Evolutionary conservation across 2,329 filamentous ascomycete genomes (phyloP).

Genomic region (Beauveria rudraprayagi): DNA sequence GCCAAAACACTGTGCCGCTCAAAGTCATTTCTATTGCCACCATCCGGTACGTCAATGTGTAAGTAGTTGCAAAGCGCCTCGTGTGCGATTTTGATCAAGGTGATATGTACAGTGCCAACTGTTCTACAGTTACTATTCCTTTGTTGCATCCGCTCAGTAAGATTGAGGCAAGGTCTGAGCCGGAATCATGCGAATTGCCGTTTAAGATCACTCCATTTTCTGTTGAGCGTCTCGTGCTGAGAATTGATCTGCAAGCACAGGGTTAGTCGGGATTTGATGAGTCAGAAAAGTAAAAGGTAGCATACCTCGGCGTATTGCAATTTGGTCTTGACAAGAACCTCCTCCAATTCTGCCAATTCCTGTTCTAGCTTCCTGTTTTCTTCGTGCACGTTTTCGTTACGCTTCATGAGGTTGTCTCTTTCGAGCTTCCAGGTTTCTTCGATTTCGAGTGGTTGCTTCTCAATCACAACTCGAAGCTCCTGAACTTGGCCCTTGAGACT

Average conservation of each 20-base stretch:
- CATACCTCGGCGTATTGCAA: conserved; percentile 91
- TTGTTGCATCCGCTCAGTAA: background rate
- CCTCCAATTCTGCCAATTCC: conserved; percentile 84
- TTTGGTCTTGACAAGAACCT: conserved; percentile 86
- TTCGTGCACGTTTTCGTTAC: conserved; percentile 88
- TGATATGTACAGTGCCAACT: conserved; percentile 7
- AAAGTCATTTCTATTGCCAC: background rate
- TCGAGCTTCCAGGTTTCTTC: conserved; percentile 74
- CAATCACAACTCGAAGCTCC: conserved; percentile 78
- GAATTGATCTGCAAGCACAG: conserved; percentile 53
- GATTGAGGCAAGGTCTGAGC: background rate
- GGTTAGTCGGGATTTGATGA: background rate
- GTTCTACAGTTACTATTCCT: background rate
- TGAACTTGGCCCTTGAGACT: conserved; percentile 74
- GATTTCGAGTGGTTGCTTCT: conserved; percentile 82
- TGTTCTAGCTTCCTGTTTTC: conserved; percentile 86
- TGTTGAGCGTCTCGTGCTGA: conserved; percentile 61
- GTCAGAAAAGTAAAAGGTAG: conserved; percentile 14
- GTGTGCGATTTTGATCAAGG: background rate
- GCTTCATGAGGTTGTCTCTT: conserved; percentile 85
- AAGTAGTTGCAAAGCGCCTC: background rate
- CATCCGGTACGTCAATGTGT: background rate
- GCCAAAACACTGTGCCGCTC: background rate
- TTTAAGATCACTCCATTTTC: conserved; percentile 70
- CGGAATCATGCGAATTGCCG: conserved; percentile 42